phyloP scores from a whole-genome alignment of 768 basidiomycete species.

The Agaricus sinodeliciosus region DNA sequence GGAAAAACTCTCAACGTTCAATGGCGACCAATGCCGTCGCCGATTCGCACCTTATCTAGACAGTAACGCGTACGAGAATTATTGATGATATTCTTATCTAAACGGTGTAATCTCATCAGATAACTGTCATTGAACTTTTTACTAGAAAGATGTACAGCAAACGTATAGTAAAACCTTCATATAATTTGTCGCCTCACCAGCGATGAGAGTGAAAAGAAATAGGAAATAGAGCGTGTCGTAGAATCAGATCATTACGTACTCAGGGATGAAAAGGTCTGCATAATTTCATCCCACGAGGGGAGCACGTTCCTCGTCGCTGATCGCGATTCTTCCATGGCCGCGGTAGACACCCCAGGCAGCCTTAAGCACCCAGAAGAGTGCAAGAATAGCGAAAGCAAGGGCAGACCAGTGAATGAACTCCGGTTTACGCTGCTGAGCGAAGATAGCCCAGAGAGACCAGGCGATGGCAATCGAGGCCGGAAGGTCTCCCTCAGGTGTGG shows the following conservation, averaged over 20 bases:
- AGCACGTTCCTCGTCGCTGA: slow-evolving; percentile 84
- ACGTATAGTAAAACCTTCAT: too few species aligned
- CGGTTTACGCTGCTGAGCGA: slow-evolving; percentile 58
- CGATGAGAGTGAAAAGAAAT: not conserved
- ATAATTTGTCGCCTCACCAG: too few species aligned
- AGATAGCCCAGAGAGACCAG: slow-evolving; percentile 94
- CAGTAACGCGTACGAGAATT: too few species aligned
- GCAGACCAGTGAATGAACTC: slow-evolving; percentile 89
- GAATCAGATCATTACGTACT: too few species aligned
- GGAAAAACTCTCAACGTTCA: too few species aligned
- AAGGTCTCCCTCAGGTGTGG: slow-evolving; percentile 83
- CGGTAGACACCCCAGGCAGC: slow-evolving; percentile 53
- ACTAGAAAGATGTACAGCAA: too few species aligned
- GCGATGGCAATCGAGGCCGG: slow-evolving; percentile 88
- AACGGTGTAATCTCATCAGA: too few species aligned
- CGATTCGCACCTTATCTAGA: too few species aligned
- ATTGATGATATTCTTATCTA: too few species aligned
- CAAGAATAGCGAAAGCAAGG: slow-evolving; percentile 78
- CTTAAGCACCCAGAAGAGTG: slow-evolving; percentile 81
- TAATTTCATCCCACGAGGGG: slow-evolving; percentile 55
- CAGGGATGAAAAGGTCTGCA: too few species aligned
- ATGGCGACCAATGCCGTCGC: too few species aligned
- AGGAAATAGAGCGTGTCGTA: not conserved
- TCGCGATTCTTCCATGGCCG: slow-evolving; percentile 45
- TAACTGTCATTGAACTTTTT: too few species aligned